Evolutionary conservation across 1,284 basidiomycete species (phyloP).

Genomic region (Cryptococcus hybrid): DNA sequence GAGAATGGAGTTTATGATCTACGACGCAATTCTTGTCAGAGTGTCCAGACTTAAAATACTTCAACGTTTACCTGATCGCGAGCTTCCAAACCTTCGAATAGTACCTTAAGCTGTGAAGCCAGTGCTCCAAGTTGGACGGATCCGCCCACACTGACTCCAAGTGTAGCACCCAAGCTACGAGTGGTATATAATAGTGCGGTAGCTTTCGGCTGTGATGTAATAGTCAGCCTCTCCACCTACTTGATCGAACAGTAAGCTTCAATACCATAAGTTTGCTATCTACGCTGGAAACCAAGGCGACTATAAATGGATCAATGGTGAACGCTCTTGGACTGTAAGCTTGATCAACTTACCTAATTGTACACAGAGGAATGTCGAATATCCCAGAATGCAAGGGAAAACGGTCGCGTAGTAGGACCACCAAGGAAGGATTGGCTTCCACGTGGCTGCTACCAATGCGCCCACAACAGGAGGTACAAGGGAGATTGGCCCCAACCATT

Average conservation of each 20-base stretch:
- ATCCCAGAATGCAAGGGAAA: conserved; percentile 45
- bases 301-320: conserved; percentile 12
- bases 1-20: conserved; percentile 42
- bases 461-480: conserved; percentile 35
- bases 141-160: conserved; percentile 44
- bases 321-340: not conserved
- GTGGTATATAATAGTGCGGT: conserved; percentile 49
- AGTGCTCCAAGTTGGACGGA: conserved; percentile 44
- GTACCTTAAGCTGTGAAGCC: conserved; percentile 16
- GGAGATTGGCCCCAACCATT: conserved; percentile 33
- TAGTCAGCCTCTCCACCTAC: too few relatives aligned
- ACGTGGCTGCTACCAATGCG: conserved; percentile 32
- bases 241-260: not conserved
- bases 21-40: not conserved
- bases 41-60: not conserved
- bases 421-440: conserved; percentile 35
- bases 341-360: conserved; percentile 32
- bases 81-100: conserved; percentile 16
- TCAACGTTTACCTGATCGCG: conserved; percentile 16
- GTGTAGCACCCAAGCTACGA: conserved; percentile 44
- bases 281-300: conserved; percentile 44
- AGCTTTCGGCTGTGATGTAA: conserved; percentile 38
- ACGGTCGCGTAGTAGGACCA: conserved; percentile 45
- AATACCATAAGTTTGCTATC: conserved; percentile 43
- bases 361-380: conserved; percentile 44